Conservation (phyloP, 2,329 filamentous ascomycete genomes). For the Tympanopsis confertula region DNA sequence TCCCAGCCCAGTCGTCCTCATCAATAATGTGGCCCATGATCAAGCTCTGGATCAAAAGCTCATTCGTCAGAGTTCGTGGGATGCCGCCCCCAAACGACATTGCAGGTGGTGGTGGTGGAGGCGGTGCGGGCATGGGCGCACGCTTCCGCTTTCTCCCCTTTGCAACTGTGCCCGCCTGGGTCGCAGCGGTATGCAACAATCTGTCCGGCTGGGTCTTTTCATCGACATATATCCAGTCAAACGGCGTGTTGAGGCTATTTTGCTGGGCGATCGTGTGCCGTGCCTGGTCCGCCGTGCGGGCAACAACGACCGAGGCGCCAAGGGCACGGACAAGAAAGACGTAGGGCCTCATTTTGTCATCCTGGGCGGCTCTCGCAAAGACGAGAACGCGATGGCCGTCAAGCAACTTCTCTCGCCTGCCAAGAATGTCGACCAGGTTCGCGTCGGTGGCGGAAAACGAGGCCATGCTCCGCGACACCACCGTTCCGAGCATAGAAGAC, state of each 20-base stretch:
- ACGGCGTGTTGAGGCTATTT: slow-evolving; percentile 33
- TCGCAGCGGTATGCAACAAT: slow-evolving; percentile 26
- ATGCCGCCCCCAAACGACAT: slow-evolving; percentile 17
- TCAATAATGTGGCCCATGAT: slow-evolving; percentile 74
- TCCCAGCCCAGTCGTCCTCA: too few species aligned
- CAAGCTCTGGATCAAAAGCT: slow-evolving; percentile 83
- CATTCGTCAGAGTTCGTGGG: slow-evolving; percentile 60
- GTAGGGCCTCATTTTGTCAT: slow-evolving; percentile 58
- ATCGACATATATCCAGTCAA: slow-evolving; percentile 73
- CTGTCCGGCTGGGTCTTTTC: slow-evolving; percentile 44
- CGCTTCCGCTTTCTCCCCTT: slow-evolving; percentile 29
- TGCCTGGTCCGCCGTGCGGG: slow-evolving; percentile 54
- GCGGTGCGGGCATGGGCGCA: slow-evolving; percentile 12
- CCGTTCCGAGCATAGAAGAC: slow-evolving; percentile 64
- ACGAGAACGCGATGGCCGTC: slow-evolving; percentile 57
- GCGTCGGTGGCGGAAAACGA: slow-evolving; percentile 47
- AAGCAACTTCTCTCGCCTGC: slow-evolving; percentile 50
- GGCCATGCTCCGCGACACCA: slow-evolving; percentile 59
- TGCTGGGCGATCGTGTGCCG: slow-evolving; percentile 40
- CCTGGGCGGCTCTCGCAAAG: slow-evolving; percentile 51
- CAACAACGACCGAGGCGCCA: slow-evolving; percentile 60
- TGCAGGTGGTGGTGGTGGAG: slow-evolving; percentile 9
- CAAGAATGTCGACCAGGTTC: slow-evolving; percentile 43
- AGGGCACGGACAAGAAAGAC: slow-evolving; percentile 71
- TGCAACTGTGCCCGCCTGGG: slow-evolving; percentile 8